phyloP scores from a whole-genome alignment of 352 stramenopile species.

The Sclerospora graminicola region DNA sequence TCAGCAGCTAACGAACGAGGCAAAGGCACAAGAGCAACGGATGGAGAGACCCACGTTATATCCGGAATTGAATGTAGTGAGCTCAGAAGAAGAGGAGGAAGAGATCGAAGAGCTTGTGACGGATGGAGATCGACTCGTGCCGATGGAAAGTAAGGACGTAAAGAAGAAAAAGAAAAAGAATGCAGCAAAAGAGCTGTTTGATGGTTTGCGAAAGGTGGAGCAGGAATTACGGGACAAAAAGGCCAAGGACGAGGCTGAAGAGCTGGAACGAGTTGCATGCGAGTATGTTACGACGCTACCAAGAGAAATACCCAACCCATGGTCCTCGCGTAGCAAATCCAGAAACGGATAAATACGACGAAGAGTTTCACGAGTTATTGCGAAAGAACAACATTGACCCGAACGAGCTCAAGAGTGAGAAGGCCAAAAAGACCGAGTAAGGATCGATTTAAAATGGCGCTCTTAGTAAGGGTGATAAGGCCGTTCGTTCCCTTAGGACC shows the following conservation, averaged over 20 bases:
- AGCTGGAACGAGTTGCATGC: constrained; percentile 75
- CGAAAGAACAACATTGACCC: constrained; percentile 69
- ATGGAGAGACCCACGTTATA: constrained; percentile 30
- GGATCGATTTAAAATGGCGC: too few species aligned
- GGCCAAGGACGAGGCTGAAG: constrained; percentile 29
- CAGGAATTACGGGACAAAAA: constrained; percentile 55
- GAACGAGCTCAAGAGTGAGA: constrained; percentile 40
- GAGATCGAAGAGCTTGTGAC: constrained; percentile 69
- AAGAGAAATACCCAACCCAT: constrained; percentile 71
- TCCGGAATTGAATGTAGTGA: constrained; percentile 35
- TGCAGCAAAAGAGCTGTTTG: constrained; percentile 50
- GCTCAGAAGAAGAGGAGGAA: constrained; percentile 40
- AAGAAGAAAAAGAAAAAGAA: constrained; percentile 31
- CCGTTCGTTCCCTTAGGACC: too few species aligned
- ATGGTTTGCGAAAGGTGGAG: constrained; percentile 65
- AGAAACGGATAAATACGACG: constrained; percentile 64
- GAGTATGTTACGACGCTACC: constrained; percentile 61
- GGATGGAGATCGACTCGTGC: constrained; percentile 38
- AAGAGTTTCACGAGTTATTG: constrained; percentile 77
- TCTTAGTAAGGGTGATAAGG: too few species aligned
- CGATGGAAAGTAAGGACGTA: constrained; percentile 9
- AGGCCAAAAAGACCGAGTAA: constrained; percentile 16
- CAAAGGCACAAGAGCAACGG: constrained; percentile 30
- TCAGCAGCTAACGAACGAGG: constrained; percentile 40
- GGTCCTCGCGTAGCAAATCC: constrained; percentile 30